Base-by-base conservation (phyloP, 345 rosid genomes). In the Boechera divaricarpa region DNA sequence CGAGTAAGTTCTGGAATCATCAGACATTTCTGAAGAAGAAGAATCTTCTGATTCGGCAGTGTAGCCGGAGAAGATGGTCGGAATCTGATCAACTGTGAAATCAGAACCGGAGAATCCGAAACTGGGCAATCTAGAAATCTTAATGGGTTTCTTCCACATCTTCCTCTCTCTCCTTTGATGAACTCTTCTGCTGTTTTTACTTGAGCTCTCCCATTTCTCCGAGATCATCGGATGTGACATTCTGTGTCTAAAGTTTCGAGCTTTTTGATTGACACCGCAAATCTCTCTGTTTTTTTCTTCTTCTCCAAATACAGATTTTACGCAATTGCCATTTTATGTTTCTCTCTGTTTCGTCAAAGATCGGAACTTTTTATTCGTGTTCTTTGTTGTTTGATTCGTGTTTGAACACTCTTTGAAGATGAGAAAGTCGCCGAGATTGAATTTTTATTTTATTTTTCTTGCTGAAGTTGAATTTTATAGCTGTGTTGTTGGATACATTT, bases 101-200 rank as follows among this genome's bases (percentile, higher is more conserved):
- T 77, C 86, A 12, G 60, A 63, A 39, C 63, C 65, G 58, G 80
- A 69, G 65, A 69, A 69, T 18, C 80, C 75, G 1, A 76, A 78
- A 67, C 83, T 84, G 16, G 87, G 85, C 62, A 81, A 41, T 72
- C 81, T 80, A 3, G 79, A 75, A 55, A 83, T 69, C 79, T 29
- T 79, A 65, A 83, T 77, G 67, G 91, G 80, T 82, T 83, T 86
- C 73, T 67, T 79, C 78, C 78, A 79, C 58, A 75, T 44, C 80
- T 81, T 87, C 77, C 80, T 82, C 38, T 67, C 76, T 77, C 54
- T 81, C 44, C 69, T 73, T 57, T 39, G 68, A 10, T 24, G 58
- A 48, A 73, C 83, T 56, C 61, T 52, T 61, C 73, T 74, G 31
- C 69, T 77, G 3, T 13, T 77, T 59, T 24, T 72, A 54, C 73